Conservation (phyloP, 2,329 filamentous ascomycete species). For the Cadophora sp. region DNA sequence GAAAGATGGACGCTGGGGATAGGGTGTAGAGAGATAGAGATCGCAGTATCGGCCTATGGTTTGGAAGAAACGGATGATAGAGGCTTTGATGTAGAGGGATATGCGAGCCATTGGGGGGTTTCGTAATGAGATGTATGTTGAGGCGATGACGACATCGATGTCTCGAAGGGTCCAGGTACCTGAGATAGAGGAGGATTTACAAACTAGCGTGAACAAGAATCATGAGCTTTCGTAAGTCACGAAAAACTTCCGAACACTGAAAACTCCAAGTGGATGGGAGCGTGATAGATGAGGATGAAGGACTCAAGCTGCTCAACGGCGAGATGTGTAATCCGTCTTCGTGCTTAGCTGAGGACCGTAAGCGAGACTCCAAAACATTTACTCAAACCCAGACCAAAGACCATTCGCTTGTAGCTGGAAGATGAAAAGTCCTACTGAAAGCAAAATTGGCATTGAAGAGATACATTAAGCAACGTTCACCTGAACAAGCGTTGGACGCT, state of each 20-base stretch:
- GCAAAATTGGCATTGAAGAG: too few species aligned
- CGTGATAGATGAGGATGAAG: background rate
- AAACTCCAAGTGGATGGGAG: background rate
- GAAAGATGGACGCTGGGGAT: slow-evolving; percentile 28
- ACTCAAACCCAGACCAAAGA: background rate
- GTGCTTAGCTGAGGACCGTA: background rate
- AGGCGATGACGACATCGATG: slow-evolving; percentile 15
- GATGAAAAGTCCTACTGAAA: too few species aligned
- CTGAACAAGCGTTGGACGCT: too few species aligned
- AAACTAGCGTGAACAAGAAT: too few species aligned
- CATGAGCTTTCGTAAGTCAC: background rate
- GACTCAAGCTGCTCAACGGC: background rate
- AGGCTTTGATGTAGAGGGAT: slow-evolving; percentile 23
- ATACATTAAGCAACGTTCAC: too few species aligned
- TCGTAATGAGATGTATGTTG: background rate
- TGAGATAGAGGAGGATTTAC: background rate
- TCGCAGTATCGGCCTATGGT: slow-evolving; percentile 31
- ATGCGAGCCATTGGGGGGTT: slow-evolving; percentile 26
- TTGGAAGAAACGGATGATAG: slow-evolving; percentile 32
- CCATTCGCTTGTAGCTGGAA: background rate
- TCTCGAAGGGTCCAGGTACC: background rate
- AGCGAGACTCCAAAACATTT: background rate
- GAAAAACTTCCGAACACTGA: too few species aligned
- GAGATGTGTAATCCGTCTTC: background rate
- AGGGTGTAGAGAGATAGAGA: slow-evolving; percentile 29